Conservation (phyloP, 805 yeast genomes). For the Starmerella stigmatis region DNA sequence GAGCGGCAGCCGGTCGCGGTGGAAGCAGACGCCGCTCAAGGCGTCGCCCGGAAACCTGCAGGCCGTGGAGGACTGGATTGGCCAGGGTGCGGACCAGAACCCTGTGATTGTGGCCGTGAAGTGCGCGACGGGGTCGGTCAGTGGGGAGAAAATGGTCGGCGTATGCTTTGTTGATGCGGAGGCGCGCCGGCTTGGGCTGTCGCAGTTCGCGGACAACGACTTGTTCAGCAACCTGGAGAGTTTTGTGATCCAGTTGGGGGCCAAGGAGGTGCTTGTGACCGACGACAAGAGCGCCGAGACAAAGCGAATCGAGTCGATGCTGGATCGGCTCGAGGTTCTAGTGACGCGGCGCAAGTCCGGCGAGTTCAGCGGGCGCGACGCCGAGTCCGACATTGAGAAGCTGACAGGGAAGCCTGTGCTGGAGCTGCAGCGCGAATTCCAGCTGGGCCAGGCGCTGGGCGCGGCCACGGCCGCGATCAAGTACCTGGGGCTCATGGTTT, state of each 20-base stretch:
- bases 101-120: constrained; percentile 50
- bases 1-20: constrained; percentile 28
- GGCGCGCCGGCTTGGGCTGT: constrained; percentile 52
- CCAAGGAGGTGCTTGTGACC: constrained; percentile 63
- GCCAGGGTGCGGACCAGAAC: constrained; percentile 36
- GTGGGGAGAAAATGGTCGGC: constrained; percentile 51
- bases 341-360: constrained; percentile 48
- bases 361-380: constrained; percentile 38
- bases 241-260: constrained; percentile 75
- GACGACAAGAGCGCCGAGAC: constrained; percentile 36
- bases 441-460: constrained; percentile 44
- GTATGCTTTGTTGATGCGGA: constrained; percentile 70
- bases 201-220: constrained; percentile 81
- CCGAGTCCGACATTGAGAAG: constrained; percentile 68
- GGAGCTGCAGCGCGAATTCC: constrained; percentile 32
- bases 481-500: constrained; percentile 55
- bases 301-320: constrained; percentile 54
- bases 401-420: constrained; percentile 44
- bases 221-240: constrained; percentile 79
- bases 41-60: constrained; percentile 91
- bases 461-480: constrained; percentile 59
- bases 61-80: constrained; percentile 60
- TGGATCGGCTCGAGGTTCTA: constrained; percentile 70
- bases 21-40: constrained; percentile 44
- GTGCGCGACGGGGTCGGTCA: constrained; percentile 30